Conservation (phyloP, 345 rosid genomes). For the Bretschneidera sinensis region DNA sequence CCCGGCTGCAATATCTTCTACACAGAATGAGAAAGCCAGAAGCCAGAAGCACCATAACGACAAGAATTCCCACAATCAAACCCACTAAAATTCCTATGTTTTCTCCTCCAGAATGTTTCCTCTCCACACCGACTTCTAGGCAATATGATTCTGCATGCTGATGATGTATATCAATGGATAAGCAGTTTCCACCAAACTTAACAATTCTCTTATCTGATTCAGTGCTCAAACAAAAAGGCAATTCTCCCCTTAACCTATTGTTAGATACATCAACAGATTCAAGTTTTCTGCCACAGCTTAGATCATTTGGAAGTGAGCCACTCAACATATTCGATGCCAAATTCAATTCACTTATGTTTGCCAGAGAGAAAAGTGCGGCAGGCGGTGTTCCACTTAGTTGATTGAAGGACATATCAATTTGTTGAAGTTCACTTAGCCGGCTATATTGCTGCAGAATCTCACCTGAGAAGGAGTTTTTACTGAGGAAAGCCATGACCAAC, state of each 20-base stretch:
- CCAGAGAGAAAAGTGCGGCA: slow-evolving; percentile 44
- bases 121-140: slow-evolving; percentile 23
- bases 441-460: slow-evolving; percentile 32
- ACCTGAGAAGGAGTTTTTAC: slow-evolving; percentile 44
- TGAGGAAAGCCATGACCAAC: slow-evolving; percentile 30
- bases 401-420: slow-evolving; percentile 43
- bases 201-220: slow-evolving; percentile 22
- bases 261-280: slow-evolving; percentile 53
- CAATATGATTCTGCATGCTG: slow-evolving; percentile 59
- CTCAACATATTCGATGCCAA: slow-evolving; percentile 48
- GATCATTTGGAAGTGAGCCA: slow-evolving; percentile 46
- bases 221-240: slow-evolving; percentile 52
- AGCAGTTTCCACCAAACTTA: slow-evolving; percentile 50
- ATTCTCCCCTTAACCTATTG: slow-evolving; percentile 50
- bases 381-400: slow-evolving; percentile 30
- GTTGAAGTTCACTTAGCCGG: slow-evolving; percentile 32
- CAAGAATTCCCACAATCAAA: slow-evolving; percentile 31
- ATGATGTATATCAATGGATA: slow-evolving; percentile 31
- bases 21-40: slow-evolving; percentile 30
- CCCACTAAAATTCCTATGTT: slow-evolving; percentile 40
- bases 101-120: slow-evolving; percentile 27
- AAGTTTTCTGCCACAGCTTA: slow-evolving; percentile 50
- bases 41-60: slow-evolving; percentile 30
- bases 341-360: slow-evolving; percentile 48
- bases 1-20: slow-evolving; percentile 33